Base-by-base conservation (phyloP, 176 grass and related monocot species). In the Aegilops speltoides region DNA sequence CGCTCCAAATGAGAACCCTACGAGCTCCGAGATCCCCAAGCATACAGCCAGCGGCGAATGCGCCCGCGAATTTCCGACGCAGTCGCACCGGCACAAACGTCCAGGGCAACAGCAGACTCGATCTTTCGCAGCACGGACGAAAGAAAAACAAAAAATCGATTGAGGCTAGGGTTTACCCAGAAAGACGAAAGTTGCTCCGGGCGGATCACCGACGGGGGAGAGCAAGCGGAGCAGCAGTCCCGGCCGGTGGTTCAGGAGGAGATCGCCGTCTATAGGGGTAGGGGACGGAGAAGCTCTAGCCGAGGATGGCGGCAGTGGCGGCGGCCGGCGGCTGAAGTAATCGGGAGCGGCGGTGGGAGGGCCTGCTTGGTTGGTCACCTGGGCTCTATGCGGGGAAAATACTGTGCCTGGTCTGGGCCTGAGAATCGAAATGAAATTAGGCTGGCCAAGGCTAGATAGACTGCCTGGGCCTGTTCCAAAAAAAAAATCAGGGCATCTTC, bases 141-240 rank as follows among this genome's bases (percentile, higher is more conserved):
- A n/a, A 24, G 3, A 40, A 31, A 15, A 64, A 40, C 54, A 46
- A 22, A 22, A 31, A 71, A 59, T 54, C 75, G 26, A 33, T 5
- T n/a, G 89, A 32, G 75, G 2, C 81, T 91, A 91, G 85, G 89
- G 89, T 91, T 90, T 91, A 87, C 85, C 89, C 5, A 54, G 50
- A 54, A 54, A 54, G 50, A 43, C 68, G 36, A 84, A 91, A 84
- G 80, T 67, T 67, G 48, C 80, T 56, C 74, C 75, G 32, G 85
- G 32, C 57, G 75, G 89, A 90, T 90, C 89, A 87, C 89, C 84
- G 24, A 40, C 29, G 29, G 22, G 20, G 38, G 25, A 16, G 5
- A 69, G 64, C 86, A 78, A 74, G 50, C 41, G 60, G 46, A 9
- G n/a, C 61, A 2, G 31, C 60, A 36, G 31, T 48, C 36, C 38